Conservation (phyloP, 2,329 filamentous ascomycete genomes). For the Aspergillus clavatus region DNA sequence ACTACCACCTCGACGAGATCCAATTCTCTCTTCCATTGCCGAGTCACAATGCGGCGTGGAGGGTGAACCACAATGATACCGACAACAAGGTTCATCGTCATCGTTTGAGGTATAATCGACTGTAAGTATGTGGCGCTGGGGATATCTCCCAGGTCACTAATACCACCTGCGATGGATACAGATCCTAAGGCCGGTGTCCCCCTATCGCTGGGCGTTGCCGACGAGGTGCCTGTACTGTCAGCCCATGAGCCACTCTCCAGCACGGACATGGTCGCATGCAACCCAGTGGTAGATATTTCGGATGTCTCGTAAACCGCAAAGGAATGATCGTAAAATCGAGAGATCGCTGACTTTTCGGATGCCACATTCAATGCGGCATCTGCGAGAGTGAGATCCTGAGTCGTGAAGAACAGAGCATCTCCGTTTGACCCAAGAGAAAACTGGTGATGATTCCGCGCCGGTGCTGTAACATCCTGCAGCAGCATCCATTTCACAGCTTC, state of each 20-base stretch:
- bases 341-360: conserved; percentile 40
- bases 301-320: conserved; percentile 62
- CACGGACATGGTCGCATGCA: conserved; percentile 16
- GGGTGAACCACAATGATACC: conserved; percentile 69
- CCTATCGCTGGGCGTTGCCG: conserved; percentile 12
- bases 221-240: conserved; percentile 18
- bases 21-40: conserved; percentile 48
- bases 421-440: not conserved
- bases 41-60: conserved; percentile 62
- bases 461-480: conserved; percentile 16
- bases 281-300: conserved; percentile 21
- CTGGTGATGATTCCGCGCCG: conserved; percentile 7
- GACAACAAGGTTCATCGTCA: conserved; percentile 76
- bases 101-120: conserved; percentile 69
- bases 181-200: conserved; percentile 8
- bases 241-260: conserved; percentile 23
- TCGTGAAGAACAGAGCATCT: conserved; percentile 28
- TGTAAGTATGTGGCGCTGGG: conserved; percentile 63
- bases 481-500: conserved; percentile 27
- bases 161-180: conserved; percentile 39
- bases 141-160: conserved; percentile 64
- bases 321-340: conserved; percentile 74
- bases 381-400: conserved; percentile 24
- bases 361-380: conserved; percentile 6
- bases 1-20: conserved; percentile 73